phyloP scores from a whole-genome alignment of 768 basidiomycete species.

The Botryobasidium botryosum region DNA sequence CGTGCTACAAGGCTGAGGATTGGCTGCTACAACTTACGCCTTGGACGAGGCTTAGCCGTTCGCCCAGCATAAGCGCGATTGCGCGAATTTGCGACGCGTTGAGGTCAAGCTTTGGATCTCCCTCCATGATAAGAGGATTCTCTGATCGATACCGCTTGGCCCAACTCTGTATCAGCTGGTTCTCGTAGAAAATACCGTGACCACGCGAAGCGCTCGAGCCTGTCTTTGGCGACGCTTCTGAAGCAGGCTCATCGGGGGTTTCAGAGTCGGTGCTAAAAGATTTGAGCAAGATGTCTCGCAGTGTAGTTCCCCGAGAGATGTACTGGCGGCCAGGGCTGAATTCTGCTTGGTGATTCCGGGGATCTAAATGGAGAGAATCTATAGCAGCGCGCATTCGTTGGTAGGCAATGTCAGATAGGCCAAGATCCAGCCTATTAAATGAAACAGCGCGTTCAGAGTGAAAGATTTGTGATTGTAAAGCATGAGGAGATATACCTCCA shows the following conservation, averaged over 20 bases:
- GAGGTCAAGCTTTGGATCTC: conserved; percentile 57
- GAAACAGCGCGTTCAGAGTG: not conserved
- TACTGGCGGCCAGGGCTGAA: conserved; percentile 26
- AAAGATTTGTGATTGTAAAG: conserved; percentile 12
- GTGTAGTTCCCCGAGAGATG: conserved; percentile 49
- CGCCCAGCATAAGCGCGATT: conserved; percentile 72
- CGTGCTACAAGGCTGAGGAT: not conserved
- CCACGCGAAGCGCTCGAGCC: conserved; percentile 24
- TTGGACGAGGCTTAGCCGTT: conserved; percentile 66
- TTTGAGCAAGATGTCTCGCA: conserved; percentile 54
- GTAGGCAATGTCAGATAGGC: conserved; percentile 44
- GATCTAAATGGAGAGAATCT: conserved; percentile 36
- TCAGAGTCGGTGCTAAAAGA: conserved; percentile 23
- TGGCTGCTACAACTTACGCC: conserved; percentile 37
- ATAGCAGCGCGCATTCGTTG: conserved; percentile 58
- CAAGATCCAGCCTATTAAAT: conserved; percentile 39
- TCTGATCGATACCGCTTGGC: conserved; percentile 42
- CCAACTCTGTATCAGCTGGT: conserved; percentile 73
- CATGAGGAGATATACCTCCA: conserved; percentile 27
- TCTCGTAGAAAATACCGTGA: conserved; percentile 45
- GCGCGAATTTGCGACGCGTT: conserved; percentile 69
- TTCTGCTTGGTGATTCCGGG: conserved; percentile 18
- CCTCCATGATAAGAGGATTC: conserved; percentile 49
- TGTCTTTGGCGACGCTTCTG: conserved; percentile 19
- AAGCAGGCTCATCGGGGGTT: conserved; percentile 1